These are phyloP conservation scores for Cenococcum geophilum DNA, from an alignment of 495 filamentous ascomycete species.

Conservation along the genomic window DNA sequence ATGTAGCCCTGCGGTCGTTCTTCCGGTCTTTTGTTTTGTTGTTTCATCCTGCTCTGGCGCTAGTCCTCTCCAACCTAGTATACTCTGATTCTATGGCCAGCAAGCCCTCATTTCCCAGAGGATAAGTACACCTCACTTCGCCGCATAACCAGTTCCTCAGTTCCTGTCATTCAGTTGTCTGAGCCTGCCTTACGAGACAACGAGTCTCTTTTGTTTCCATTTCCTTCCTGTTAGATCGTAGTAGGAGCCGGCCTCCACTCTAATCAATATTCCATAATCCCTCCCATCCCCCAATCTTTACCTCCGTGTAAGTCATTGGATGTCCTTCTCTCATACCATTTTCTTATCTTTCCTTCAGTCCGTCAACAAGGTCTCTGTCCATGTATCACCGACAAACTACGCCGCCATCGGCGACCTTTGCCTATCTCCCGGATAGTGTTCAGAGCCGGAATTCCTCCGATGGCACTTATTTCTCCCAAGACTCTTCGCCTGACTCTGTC, in stretches of 20 bases:
- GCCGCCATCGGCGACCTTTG: conserved; percentile 31
- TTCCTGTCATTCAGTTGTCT: conserved; percentile 13
- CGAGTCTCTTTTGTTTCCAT: conserved; percentile 23
- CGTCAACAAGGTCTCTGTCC: conserved; percentile 27
- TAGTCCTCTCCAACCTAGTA: conserved; percentile 15
- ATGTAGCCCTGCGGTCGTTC: conserved; percentile 1
- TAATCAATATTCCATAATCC: conserved; percentile 32
- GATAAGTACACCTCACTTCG: conserved; percentile 31
- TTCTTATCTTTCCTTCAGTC: conserved; percentile 19
- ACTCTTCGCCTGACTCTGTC: conserved; percentile 74
- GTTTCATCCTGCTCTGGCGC: conserved; percentile 30
- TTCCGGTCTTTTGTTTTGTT: conserved; percentile 17
- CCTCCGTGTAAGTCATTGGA: conserved; percentile 27
- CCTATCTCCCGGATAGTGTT: conserved; percentile 30
- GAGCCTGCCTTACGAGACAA: conserved; percentile 20
- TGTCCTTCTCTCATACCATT: conserved; percentile 3
- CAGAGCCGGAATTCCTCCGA: conserved; percentile 45
- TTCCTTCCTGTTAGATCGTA: conserved; percentile 16
- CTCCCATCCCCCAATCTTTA: conserved; percentile 4
- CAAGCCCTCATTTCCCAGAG: conserved; percentile 15
- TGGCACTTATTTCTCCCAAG: conserved; percentile 53
- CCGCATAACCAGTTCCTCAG: conserved; percentile 21
- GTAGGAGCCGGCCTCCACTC: conserved; percentile 28
- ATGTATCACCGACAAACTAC: conserved; percentile 38
- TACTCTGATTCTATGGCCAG: conserved; percentile 24